Conservation (phyloP, 1,139 yeast genomes). For the Sugiyamaella paludigena region DNA sequence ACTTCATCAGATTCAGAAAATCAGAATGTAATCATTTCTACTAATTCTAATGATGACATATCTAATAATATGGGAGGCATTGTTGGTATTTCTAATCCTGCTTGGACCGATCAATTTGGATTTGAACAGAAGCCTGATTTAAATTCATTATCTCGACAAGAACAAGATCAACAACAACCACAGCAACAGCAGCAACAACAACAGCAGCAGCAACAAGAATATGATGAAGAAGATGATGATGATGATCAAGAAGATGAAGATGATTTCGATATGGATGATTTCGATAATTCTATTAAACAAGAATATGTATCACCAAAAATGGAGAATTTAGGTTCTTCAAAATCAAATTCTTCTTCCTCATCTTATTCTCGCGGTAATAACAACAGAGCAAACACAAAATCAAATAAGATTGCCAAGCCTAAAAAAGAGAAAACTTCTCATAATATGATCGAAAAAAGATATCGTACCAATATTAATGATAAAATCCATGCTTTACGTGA, state of each 20-base stretch:
- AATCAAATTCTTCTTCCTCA: background rate
- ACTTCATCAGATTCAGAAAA: constrained; percentile 7
- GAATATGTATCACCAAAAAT: constrained; percentile 6
- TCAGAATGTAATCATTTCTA: constrained; percentile 3
- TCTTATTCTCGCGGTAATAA: background rate
- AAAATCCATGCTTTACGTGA: constrained; percentile 69
- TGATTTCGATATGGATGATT: constrained; percentile 5
- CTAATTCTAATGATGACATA: constrained; percentile 2
- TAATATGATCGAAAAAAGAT: constrained; percentile 76
- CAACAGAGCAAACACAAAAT: constrained; percentile 21
- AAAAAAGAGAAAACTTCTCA: constrained; percentile 62
- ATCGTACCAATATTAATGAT: constrained; percentile 72
- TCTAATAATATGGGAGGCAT: background rate
- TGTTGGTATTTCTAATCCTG: too few species aligned
- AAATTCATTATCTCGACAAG: background rate
- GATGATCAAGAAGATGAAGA: constrained; percentile 4
- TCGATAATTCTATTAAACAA: constrained; percentile 8
- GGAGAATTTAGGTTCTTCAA: background rate
- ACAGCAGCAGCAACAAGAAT: background rate
- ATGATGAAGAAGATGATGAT: constrained; percentile 8
- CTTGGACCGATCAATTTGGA: constrained; percentile 6
- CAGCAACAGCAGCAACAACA: background rate
- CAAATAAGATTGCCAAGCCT: constrained; percentile 35
- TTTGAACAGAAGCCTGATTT: too few species aligned
- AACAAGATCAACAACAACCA: constrained; percentile 1